Conservation (phyloP, 2,329 filamentous ascomycete species). For the Penicillium sp. region DNA sequence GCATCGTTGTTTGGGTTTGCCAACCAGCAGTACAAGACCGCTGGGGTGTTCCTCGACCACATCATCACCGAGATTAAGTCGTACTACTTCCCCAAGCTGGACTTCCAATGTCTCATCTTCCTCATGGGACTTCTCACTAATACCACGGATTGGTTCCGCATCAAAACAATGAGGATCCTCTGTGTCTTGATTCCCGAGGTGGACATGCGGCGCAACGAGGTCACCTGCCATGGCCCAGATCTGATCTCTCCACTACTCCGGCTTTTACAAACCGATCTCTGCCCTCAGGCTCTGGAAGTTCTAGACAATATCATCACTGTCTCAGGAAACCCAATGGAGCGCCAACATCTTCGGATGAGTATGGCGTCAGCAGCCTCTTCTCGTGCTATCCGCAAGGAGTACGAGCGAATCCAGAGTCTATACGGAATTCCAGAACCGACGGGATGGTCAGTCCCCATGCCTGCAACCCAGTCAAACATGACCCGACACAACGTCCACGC, state of each 20-base stretch:
- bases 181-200: conserved; percentile 82
- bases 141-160: conserved; percentile 81
- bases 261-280: conserved; percentile 88
- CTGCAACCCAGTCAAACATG: conserved; percentile 80
- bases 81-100: conserved; percentile 76
- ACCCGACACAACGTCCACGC: conserved; percentile 93
- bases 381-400: conserved; percentile 84
- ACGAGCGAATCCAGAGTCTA: conserved; percentile 87
- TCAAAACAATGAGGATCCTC: conserved; percentile 88
- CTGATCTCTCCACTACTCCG: conserved; percentile 89
- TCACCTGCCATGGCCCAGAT: conserved; percentile 88
- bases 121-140: conserved; percentile 91
- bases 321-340: conserved; percentile 87
- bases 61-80: conserved; percentile 72
- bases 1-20: conserved; percentile 70
- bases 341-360: conserved; percentile 94
- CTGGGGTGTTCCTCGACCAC: conserved; percentile 73
- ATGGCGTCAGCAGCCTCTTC: conserved; percentile 84
- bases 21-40: conserved; percentile 63
- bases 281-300: conserved; percentile 86
- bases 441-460: conserved; percentile 93
- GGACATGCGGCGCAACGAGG: conserved; percentile 88
- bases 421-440: conserved; percentile 96
- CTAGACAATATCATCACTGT: conserved; percentile 95
- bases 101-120: conserved; percentile 84